A percentile compares a stretch with the other conserved stretches of the same genome.
Conservation (phyloP, 2,329 filamentous ascomycete species). For the Colletotrichum sidae region DNA sequence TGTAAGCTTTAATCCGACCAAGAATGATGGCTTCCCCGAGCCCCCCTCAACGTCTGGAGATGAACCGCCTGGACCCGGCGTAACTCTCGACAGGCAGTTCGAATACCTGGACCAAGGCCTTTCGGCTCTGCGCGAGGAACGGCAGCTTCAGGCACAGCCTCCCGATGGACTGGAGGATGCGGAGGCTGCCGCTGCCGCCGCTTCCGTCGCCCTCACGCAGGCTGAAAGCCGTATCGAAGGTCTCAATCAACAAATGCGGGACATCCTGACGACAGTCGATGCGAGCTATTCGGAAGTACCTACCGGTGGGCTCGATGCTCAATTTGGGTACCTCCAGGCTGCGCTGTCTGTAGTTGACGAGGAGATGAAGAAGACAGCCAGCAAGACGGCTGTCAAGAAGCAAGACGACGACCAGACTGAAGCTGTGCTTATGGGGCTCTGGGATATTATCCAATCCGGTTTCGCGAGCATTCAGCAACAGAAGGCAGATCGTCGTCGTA, state of each 20-base stretch:
- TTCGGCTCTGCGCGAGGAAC: slow-evolving; percentile 68
- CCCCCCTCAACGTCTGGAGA: slow-evolving; percentile 47
- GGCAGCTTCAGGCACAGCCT: slow-evolving; percentile 55
- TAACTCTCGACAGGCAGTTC: slow-evolving; percentile 67
- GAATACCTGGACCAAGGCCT: slow-evolving; percentile 78
- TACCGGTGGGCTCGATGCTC: slow-evolving; percentile 71
- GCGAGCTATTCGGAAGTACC: slow-evolving; percentile 69
- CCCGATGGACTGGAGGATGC: slow-evolving; percentile 40
- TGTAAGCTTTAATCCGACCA: slow-evolving; percentile 69
- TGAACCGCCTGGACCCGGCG: slow-evolving; percentile 10
- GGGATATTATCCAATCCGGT: slow-evolving; percentile 68
- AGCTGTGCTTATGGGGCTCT: slow-evolving; percentile 63
- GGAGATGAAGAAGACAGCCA: slow-evolving; percentile 52
- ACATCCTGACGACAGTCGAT: slow-evolving; percentile 63
- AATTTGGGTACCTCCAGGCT: slow-evolving; percentile 75
- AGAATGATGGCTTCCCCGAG: slow-evolving; percentile 58
- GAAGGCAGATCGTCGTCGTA: slow-evolving; percentile 64
- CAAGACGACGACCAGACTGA: slow-evolving; percentile 68
- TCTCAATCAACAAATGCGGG: slow-evolving; percentile 74
- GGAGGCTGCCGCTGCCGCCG: slow-evolving; percentile 40
- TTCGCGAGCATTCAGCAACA: slow-evolving; percentile 67
- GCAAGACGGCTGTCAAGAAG: slow-evolving; percentile 45
- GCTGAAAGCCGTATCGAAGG: slow-evolving; percentile 67
- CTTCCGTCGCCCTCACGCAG: slow-evolving; percentile 48
- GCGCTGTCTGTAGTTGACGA: slow-evolving; percentile 64